Evolutionary conservation across 1,284 basidiomycete species (phyloP), one percentile per base, ranked within the genome.

Genomic region (Agaricales sp.): DNA sequence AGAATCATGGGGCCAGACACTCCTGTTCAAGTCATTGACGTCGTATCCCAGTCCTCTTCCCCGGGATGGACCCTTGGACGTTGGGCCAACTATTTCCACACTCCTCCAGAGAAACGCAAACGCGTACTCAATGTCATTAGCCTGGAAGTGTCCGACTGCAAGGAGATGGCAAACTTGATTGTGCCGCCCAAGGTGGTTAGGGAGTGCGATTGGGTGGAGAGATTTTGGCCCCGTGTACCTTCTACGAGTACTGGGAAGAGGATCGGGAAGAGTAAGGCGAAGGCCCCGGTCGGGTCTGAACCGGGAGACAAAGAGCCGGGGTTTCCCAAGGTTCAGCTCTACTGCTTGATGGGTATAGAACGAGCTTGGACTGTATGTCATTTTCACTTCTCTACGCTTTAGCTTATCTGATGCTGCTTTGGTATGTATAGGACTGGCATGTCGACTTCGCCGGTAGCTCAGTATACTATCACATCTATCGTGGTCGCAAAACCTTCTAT

Each of bases 161-260:
- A 87, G 1, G 69, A 76, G 26, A 70, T 94, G 21, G 84, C 82
- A 3, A 77, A 87, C 54, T 73, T 76, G 59, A 82, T 99, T 20
- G 67, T 82, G 4, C 91, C 93, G 4, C 95, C 95, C 0, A 76
- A 77, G 51, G 64, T 95, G 19, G 92, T 95, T 18, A 77, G 87
- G 52, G 90, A 97, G 52, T 65, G 96, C 53, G 95, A 97, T 59
- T 99, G 95, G 95, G 94, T 97, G 8, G 92, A 96, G 61, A 90
- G 87, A 56, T 91, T 84, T 63, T 99, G 95, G 95, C 92, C 90
- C 0, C 73, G 69, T 52, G 79, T 76, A 48, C 30, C 30, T 8
- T n/a, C 30, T 35, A n/a, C 30, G n/a, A 76, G 78, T n/a, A 8
- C 30, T n/a, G 30, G 8, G 30, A n/a, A 21, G 20, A 43, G 20